A percentile compares a stretch with the other conserved stretches of the same genome.
phyloP scores from a whole-genome alignment of 1,284 basidiomycete genomes.

The Cryptococcus floricola region DNA sequence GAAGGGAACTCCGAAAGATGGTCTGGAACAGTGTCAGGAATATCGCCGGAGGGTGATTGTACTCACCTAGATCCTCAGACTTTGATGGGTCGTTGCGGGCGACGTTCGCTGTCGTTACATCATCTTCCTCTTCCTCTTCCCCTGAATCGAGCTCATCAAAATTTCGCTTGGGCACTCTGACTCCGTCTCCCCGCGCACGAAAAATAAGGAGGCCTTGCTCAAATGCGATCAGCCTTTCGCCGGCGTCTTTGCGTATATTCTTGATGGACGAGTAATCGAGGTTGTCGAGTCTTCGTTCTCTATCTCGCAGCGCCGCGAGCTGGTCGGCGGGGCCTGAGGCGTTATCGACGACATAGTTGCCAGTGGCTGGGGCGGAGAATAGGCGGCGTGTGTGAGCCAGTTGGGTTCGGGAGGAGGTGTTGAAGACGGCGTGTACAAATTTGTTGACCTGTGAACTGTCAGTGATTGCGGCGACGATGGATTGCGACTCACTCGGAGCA shows the following conservation, averaged over 20 bases:
- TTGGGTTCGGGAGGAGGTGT: neutral
- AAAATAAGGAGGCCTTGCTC: neutral
- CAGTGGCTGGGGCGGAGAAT: neutral
- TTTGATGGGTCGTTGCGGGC: no score
- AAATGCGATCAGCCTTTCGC: neutral
- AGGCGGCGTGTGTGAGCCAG: neutral
- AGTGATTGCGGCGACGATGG: neutral
- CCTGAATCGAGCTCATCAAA: no score
- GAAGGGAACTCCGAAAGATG: no score
- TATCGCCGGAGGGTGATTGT: no score
- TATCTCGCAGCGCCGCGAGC: neutral
- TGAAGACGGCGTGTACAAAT: neutral
- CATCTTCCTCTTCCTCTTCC: no score
- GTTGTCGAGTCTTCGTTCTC: neutral
- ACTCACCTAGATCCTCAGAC: no score
- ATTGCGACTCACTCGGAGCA: slow-evolving; percentile 2
- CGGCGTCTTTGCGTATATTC: neutral
- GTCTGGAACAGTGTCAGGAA: no score
- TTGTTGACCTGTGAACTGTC: slow-evolving; percentile 1
- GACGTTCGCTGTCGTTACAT: no score
- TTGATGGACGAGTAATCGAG: neutral
- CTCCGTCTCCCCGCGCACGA: neutral
- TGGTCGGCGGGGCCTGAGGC: neutral
- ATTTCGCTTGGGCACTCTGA: no score
- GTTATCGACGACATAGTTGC: neutral